Base-by-base conservation (phyloP, 1,284 basidiomycete genomes). In the Neonothopanus nambi region DNA sequence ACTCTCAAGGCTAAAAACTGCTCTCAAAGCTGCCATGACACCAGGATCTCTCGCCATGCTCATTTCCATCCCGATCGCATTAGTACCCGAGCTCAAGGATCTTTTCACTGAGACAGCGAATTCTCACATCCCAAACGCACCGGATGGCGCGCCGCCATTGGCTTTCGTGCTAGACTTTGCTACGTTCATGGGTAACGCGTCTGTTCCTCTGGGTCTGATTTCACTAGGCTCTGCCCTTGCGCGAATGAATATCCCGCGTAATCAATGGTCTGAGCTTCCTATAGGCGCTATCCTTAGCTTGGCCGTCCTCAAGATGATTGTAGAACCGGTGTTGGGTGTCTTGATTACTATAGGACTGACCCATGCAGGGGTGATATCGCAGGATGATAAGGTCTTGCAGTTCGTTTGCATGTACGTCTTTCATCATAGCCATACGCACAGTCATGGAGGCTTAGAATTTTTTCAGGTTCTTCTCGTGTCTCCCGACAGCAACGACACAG, bases 151-250 rank as follows among this genome's bases (percentile, higher is more conserved):
- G 55, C 89, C 90, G 1, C 90, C 90, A 0, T 76, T 93, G 15
- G 77, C 82, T 0, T 84, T 89, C 59, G 55, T 89, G 26, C 63
- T 86, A 39, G 83, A 89, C 54, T 84, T 86, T 0, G 72, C 85
- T 0, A 70, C 69, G 1, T 93, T 93, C 62, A 74, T 92, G 11
- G 90, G 90, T 1, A 82, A 70, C 0, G 87, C 89, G 0, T 81
- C 82, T 1, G 82, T 93, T 1, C 91, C 91, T 0, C 65, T 91
- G 0, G 87, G 85, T 1, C 69, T 94, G 26, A 79, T 91, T 12
- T 82, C 84, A 20, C 73, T 93, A 1, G 92, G 92, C 0, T 84
- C 85, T 0, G 84, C 86, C 1, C 77, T 93, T 23, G 89, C 90
- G 0, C 73, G 87, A 38, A 64, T 93, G 50, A 74, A 79, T 37